A percentile compares a stretch with the other conserved stretches of the same genome.
phyloP scores from a whole-genome alignment of 2,329 filamentous ascomycete species.

The Sarocladium brachiariae region DNA sequence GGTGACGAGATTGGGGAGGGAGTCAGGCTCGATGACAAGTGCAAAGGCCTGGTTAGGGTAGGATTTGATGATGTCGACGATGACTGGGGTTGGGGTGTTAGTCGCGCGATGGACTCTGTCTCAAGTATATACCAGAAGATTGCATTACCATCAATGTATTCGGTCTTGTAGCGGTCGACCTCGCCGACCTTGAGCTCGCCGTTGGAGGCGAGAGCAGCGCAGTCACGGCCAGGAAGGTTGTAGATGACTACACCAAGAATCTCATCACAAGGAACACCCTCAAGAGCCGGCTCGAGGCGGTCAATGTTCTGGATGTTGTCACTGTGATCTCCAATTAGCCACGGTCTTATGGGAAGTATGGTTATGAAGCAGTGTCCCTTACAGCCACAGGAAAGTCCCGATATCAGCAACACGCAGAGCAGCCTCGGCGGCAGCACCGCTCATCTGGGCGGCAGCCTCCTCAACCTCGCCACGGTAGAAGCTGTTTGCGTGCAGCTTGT shows the following conservation, averaged over 20 bases:
- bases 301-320: constrained; percentile 32
- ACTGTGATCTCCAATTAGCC: constrained; percentile 13
- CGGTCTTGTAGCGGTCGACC: constrained; percentile 33
- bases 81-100: constrained; percentile 17
- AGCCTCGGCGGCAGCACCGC: constrained; percentile 22
- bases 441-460: constrained; percentile 24
- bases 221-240: constrained; percentile 57
- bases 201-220: constrained; percentile 57
- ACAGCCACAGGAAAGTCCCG: constrained; percentile 35
- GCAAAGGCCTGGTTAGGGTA: constrained; percentile 44
- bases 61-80: constrained; percentile 43
- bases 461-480: constrained; percentile 30
- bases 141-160: constrained; percentile 33
- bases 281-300: constrained; percentile 29
- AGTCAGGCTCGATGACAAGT: constrained; percentile 51
- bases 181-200: constrained; percentile 53
- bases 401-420: constrained; percentile 30
- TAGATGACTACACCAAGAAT: constrained; percentile 50
- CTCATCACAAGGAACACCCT: constrained; percentile 28
- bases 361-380: constrained; percentile 12
- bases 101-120: not conserved
- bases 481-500: constrained; percentile 33
- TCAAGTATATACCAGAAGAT: not conserved
- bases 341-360: not conserved
- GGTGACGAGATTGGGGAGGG: constrained; percentile 55